Evolutionary conservation across 352 stramenopile genomes (phyloP).

Genomic region (Phytophthora idaei): DNA sequence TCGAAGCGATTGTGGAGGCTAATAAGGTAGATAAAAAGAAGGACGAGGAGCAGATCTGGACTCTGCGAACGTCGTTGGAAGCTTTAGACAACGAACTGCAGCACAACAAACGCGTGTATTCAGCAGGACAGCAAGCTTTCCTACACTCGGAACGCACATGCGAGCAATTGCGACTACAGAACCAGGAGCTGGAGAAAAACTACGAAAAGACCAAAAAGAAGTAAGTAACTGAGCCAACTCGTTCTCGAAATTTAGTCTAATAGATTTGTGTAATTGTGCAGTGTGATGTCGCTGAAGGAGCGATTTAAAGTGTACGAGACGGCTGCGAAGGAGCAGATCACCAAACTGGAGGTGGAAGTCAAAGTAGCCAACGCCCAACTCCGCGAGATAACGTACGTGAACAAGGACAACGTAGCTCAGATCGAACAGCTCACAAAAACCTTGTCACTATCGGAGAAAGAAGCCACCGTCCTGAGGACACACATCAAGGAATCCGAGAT

Average conservation of each 20-base stretch:
- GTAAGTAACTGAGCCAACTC: conserved; percentile 32
- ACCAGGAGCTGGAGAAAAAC: conserved; percentile 75
- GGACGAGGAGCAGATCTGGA: conserved; percentile 79
- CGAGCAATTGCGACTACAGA: conserved; percentile 72
- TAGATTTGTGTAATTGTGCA: conserved; percentile 19
- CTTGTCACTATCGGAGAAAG: conserved; percentile 53
- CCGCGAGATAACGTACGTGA: conserved; percentile 76
- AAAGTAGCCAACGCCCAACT: conserved; percentile 74
- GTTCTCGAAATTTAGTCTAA: neutral
- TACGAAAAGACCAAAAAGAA: conserved; percentile 79
- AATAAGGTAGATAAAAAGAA: conserved; percentile 61
- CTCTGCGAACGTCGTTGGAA: conserved; percentile 64
- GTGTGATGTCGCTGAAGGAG: conserved; percentile 64
- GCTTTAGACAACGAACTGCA: conserved; percentile 78
- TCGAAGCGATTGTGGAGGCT: conserved; percentile 64
- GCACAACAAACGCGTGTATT: conserved; percentile 82
- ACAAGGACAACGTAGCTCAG: conserved; percentile 68
- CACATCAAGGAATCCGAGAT: conserved; percentile 48
- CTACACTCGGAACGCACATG: conserved; percentile 69
- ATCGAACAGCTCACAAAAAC: conserved; percentile 70
- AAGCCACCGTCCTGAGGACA: conserved; percentile 45
- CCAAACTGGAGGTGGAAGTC: conserved; percentile 82
- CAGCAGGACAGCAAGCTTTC: conserved; percentile 76
- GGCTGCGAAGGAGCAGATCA: conserved; percentile 78
- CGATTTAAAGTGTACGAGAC: conserved; percentile 83